These are phyloP conservation scores for Chalciporus sp. DNA, from an alignment of 1,284 basidiomycete genomes.

Conservation along the genomic window DNA sequence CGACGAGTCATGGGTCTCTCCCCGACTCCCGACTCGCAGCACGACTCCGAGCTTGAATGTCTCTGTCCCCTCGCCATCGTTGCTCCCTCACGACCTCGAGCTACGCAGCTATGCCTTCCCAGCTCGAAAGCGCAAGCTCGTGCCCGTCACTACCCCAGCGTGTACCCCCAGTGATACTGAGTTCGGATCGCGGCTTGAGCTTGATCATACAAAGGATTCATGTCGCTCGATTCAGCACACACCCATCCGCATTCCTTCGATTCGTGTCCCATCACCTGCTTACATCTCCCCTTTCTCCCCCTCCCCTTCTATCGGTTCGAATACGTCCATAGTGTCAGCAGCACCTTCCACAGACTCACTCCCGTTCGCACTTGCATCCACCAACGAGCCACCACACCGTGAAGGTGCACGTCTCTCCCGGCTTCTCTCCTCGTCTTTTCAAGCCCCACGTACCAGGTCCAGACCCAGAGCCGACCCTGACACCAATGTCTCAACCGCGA, in stretches of 20 bases:
- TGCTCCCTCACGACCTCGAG: constrained; percentile 14
- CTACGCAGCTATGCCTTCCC: constrained; percentile 11
- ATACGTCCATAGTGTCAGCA: constrained; percentile 19
- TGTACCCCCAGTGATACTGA: constrained; percentile 25
- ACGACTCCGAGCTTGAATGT: neutral
- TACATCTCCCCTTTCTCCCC: constrained; percentile 26
- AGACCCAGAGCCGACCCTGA: neutral
- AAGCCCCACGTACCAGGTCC: constrained; percentile 4
- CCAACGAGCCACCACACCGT: neutral
- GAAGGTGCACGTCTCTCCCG: constrained; percentile 18
- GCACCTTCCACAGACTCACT: constrained; percentile 21
- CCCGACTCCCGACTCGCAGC: constrained; percentile 6
- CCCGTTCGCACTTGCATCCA: neutral
- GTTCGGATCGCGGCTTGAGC: constrained; percentile 19
- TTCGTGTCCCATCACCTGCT: constrained; percentile 26
- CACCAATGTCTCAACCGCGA: neutral
- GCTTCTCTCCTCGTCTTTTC: constrained; percentile 28
- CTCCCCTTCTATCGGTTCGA: constrained; percentile 16
- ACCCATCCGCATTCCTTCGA: constrained; percentile 7
- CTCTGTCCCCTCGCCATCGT: constrained; percentile 6
- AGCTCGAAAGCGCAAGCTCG: constrained; percentile 17
- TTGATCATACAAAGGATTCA: neutral
- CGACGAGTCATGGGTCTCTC: constrained; percentile 33
- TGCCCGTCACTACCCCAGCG: constrained; percentile 21
- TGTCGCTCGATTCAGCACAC: neutral